Conservation (phyloP, 352 stramenopile genomes). For the Phytophthora idaei region DNA sequence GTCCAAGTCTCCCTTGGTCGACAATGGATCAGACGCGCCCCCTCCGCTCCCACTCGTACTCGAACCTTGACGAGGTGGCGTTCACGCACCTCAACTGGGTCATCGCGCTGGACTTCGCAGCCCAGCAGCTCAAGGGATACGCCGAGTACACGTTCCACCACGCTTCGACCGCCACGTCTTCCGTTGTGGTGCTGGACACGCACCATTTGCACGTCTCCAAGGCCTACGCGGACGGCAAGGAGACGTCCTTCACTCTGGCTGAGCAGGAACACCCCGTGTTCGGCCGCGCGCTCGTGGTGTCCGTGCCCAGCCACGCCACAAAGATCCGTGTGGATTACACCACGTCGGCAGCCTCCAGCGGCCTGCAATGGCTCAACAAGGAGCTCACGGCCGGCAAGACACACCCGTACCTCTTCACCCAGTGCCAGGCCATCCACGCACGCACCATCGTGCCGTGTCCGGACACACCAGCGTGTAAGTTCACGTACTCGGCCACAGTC, state of each 20-base stretch:
- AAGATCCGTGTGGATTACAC: constrained; percentile 83
- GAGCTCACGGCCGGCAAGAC: constrained; percentile 94
- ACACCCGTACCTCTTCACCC: constrained; percentile 95
- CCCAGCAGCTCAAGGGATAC: constrained; percentile 66
- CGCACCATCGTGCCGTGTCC: constrained; percentile 96
- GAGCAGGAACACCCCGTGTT: constrained; percentile 57
- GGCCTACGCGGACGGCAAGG: constrained; percentile 53
- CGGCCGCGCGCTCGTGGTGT: constrained; percentile 64
- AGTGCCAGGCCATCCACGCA: constrained; percentile 95
- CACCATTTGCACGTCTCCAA: constrained; percentile 75
- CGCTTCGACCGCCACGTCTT: constrained; percentile 26
- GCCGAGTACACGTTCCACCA: constrained; percentile 85
- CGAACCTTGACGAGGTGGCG: constrained; percentile 83
- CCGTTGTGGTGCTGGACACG: constrained; percentile 85
- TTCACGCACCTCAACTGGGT: constrained; percentile 91
- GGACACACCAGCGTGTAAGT: constrained; percentile 93
- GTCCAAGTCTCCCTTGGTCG: constrained; percentile 7
- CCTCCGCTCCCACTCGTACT: constrained; percentile 72
- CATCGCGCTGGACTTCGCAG: constrained; percentile 86
- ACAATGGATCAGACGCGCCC: constrained; percentile 9
- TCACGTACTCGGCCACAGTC: constrained; percentile 94
- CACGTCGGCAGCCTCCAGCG: constrained; percentile 70
- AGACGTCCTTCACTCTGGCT: constrained; percentile 67
- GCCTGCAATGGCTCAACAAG: constrained; percentile 92
- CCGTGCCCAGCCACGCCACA: constrained; percentile 44